Base-by-base conservation (phyloP, 495 filamentous ascomycete species). In the Penicillium egyptiacum region DNA sequence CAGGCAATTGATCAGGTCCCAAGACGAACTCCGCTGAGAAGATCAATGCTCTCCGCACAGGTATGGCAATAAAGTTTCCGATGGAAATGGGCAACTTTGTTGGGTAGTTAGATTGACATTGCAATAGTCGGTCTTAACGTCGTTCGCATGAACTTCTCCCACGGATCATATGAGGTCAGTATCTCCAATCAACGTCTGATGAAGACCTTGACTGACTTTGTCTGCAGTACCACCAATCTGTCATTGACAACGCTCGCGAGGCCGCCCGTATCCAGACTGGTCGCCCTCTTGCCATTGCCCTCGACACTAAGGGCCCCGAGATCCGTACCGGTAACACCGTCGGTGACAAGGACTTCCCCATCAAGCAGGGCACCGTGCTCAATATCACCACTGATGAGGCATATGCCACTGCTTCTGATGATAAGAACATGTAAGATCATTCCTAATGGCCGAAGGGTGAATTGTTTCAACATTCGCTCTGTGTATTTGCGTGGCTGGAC, bases 111-210 rank as follows among this genome's bases (percentile, higher is more conserved):
- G 39, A 59, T 61, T 69, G 50, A 69, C 49, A 40, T 9, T 30
- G 42, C 23, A 48, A 59, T 57, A 87, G 87, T 86, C 60, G 94
- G 94, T 73, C 85, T 97, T 60, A 97, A 97, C 75, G 91, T 98
- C 59, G 94, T 97, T 60, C 95, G 94, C 73, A 95, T 96, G 92
- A 98, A 98, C 85, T 98, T 98, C 75, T 97, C 93, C 61, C 94
- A 98, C 74, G 94, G 94, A 64, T 88, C 89, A 63, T 91, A 98
- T 75, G 92, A 95, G 75, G 84, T 87, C 69, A 59, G 71, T 63
- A 66, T 66, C 50, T 66, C 70, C 65, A 60, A 44, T 23, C 44
- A 50, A 37, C 19, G 16, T 23, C 39, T 50, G 41, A 47, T 19
- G 50, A 19, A 42, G 25, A 20, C 20, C 17, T 20, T 22, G 26